Conservation (phyloP, 2,329 filamentous ascomycete genomes). For the Penicillium sp. region DNA sequence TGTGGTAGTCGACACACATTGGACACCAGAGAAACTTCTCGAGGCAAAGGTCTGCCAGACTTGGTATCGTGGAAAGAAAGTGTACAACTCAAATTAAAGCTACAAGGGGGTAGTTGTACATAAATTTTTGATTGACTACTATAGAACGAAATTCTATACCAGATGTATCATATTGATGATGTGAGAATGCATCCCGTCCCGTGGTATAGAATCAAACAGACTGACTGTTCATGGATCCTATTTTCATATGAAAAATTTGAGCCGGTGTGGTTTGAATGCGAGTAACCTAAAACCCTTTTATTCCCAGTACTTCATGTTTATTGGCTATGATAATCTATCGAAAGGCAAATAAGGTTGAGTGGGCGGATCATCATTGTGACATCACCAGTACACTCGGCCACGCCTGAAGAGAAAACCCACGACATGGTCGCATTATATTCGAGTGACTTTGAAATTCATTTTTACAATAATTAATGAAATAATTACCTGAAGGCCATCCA, state of each 20-base stretch:
- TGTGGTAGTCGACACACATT: conserved; percentile 50
- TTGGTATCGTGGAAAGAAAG: conserved; percentile 49
- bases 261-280: no score
- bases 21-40: conserved; percentile 46
- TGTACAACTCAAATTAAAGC: conserved; percentile 27
- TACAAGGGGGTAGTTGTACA: background rate
- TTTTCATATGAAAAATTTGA: no score
- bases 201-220: background rate
- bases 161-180: background rate
- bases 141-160: background rate
- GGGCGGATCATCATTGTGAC: conserved; percentile 18
- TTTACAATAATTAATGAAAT: background rate
- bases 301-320: background rate
- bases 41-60: conserved; percentile 49
- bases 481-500: background rate
- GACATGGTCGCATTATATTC: background rate
- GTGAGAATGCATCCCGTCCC: no score
- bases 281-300: no score
- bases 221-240: background rate
- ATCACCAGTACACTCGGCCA: conserved; percentile 10
- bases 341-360: background rate
- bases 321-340: background rate
- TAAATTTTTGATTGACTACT: no score
- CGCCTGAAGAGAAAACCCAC: background rate
- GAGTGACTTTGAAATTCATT: background rate